Base-by-base conservation (phyloP, 805 yeast species). In the Wickerhamiella shivajii region DNA sequence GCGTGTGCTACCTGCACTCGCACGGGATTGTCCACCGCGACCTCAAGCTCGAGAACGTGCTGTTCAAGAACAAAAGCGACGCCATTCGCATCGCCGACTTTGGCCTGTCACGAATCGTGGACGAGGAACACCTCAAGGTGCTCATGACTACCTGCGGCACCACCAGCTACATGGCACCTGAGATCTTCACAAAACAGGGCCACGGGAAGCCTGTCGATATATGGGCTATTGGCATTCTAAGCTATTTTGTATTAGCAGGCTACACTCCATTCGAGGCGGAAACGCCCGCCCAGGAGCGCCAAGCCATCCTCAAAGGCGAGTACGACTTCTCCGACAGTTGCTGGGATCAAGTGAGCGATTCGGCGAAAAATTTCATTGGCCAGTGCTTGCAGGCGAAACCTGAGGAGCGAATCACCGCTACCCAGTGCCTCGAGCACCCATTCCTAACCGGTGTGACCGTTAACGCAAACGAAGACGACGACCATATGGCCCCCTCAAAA, bases 261-360 rank as follows among this genome's bases (percentile, higher is more conserved):
- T 77, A 75, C 48, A 69, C 77, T 55, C 87, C 87, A 1, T 77
- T 77, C 51, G 85, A 77, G 45, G 70, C 84, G 41, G 84, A 76
- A 33, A 65, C 71, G 5, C 74, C 74, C 24, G 66, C 64, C 1
- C 84, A 77, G 46, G 79, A 83, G 9, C 61, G 65, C 44, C 64
- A 69, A 25, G 78, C 80, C 22, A 75, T 77, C n/a, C 37, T 48
- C 15, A 57, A 50, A 10, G 71, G 66, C n/a, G 77, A 76, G 39
- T 74, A 60, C 45, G 57, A 60, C 36, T 71, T 71, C 42, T 77
- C 71, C 39, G 66, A 61, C 4, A 67, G 64, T 41, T 64, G 68
- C 46, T 67, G 77, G 74, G 52, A 49, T 17, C 60, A 62, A 33
- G 64, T 71, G 15, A 61, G 72, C 12, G 46, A 49, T 3, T 56